Base-by-base conservation (phyloP, 257 asterid species). In the Salvia splendens region DNA sequence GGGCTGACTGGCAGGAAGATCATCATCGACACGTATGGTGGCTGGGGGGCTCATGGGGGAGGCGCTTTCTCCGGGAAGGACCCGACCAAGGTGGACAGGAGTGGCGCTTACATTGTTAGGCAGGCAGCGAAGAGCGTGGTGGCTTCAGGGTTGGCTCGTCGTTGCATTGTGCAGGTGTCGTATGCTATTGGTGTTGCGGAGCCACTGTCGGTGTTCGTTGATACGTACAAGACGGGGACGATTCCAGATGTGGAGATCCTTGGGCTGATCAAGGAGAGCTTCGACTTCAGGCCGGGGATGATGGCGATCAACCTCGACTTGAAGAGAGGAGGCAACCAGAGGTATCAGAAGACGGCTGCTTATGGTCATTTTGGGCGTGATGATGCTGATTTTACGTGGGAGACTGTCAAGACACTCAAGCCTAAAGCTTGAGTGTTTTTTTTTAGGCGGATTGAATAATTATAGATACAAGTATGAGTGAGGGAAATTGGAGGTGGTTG, bases 11-110 rank as follows among this genome's bases (percentile, higher is more conserved):
- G 97, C 2, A 79, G 97, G 75, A 89, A 89, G 41, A 89, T 89
- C 63, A 89, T 89, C 74, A 89, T 89, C 1, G 97, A 89, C 74
- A 89, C 96, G 17, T 89, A 89, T 4, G 96, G 96, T 24, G 96
- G 96, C 20, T 89, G 96, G 96, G 96, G 96, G 32, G 96, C 96
- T 33, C 96, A 89, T 1, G 96, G 96, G 33, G 96, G 96, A 1
- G 96, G 96, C 67, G 96, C 96, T 33, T 89, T 89, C 79, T 89
- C 95, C 8, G 96, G 96, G 43, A 89, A 89, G 71, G 96, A 89
- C 20, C 96, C 96, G 0, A 89, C 96, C 6, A 89, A 89, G 87
- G 96, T 89, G 81, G 96, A 89, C 50, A 87, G 96, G 80, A 89
- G 97, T 50, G 97, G 97, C 43, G 97, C 97, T 1, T 87, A 90